Evolutionary conservation across 495 filamentous ascomycete genomes (phyloP), one percentile per base, ranked within the genome.

Genomic region (Hypoxylon subgilvum): DNA sequence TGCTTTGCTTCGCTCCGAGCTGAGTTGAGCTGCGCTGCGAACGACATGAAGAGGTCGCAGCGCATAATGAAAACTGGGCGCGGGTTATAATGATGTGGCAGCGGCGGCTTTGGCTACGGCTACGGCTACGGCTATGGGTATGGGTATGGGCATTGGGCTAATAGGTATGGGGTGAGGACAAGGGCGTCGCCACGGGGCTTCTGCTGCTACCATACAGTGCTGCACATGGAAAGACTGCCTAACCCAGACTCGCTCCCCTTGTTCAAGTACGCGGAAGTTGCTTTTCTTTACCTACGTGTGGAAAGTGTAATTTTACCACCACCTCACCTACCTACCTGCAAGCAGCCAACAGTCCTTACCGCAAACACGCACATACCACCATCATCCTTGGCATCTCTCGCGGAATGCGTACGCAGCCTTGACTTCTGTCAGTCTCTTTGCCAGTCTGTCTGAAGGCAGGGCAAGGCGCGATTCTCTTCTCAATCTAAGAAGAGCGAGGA

Each of bases 311-410:
- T 54, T 58, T 55, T 64, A 57, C 54, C 49, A 45, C 41, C n/a
- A n/a, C n/a, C n/a, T n/a, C n/a, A n/a, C n/a, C n/a, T n/a, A n/a
- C n/a, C n/a, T n/a, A n/a, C n/a, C n/a, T n/a, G n/a, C n/a, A n/a
- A n/a, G n/a, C n/a, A n/a, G n/a, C n/a, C n/a, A n/a, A 63, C 61
- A 55, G 61, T 64, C 61, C 54, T 58, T 64, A 64, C 61, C 61
- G 54, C 46, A 53, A 36, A 14, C 46, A 41, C 52, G 30, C 23
- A 53, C 44, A 55, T 61, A 50, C 17, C 41, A 52, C 52, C 47
- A 39, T 41, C 19, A 34, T 12, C 6, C n/a, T 30, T 5, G 27
- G 5, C 5, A 6, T 35, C 31, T 35, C 27, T 35, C 12, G 9
- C n/a, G n/a, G 5, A 14, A 38, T 38, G 34, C 34, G 4, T 18